These are phyloP conservation scores for Malassezia globosa DNA, from an alignment of 1,284 basidiomycete genomes.

Conservation along the genomic window DNA sequence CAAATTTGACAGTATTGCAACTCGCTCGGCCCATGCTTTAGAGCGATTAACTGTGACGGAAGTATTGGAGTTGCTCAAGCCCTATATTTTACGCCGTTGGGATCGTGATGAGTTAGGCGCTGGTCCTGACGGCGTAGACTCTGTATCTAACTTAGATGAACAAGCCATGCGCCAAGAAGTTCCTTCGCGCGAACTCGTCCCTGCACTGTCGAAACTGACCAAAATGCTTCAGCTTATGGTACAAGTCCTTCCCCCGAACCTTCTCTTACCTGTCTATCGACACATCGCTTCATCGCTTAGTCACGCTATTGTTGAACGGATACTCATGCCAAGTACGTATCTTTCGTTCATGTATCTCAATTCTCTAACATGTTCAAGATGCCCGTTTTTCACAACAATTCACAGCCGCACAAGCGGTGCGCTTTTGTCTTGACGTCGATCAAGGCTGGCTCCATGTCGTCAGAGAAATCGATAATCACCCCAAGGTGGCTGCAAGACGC, in stretches of 20 bases:
- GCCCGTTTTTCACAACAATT: slow-evolving; percentile 13
- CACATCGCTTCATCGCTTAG: slow-evolving; percentile 19
- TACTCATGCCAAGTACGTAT: slow-evolving; percentile 30
- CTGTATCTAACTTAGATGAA: not conserved
- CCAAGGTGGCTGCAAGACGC: slow-evolving; percentile 1
- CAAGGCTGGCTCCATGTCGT: slow-evolving; percentile 36
- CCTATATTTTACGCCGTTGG: slow-evolving; percentile 25
- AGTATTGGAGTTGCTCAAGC: slow-evolving; percentile 25
- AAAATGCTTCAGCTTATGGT: slow-evolving; percentile 28
- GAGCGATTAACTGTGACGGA: slow-evolving; percentile 31
- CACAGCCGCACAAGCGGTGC: slow-evolving; percentile 1
- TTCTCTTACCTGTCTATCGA: slow-evolving; percentile 29
- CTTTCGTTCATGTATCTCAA: not conserved
- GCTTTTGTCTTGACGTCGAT: slow-evolving; percentile 25
- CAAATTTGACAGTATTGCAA: slow-evolving; percentile 23
- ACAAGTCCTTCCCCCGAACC: slow-evolving; percentile 22
- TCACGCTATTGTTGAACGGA: slow-evolving; percentile 27
- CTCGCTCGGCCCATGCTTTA: slow-evolving; percentile 21
- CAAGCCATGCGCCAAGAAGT: not conserved
- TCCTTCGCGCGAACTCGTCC: slow-evolving; percentile 31
- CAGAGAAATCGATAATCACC: slow-evolving; percentile 9
- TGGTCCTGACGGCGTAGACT: not conserved
- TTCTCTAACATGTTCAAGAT: slow-evolving; percentile 6
- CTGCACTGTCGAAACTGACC: slow-evolving; percentile 30
- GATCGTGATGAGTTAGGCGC: slow-evolving; percentile 11